Evolutionary conservation across 352 stramenopile species (phyloP), one percentile per base, ranked within the genome.

Genomic region (Pilasporangium apinafurcum): DNA sequence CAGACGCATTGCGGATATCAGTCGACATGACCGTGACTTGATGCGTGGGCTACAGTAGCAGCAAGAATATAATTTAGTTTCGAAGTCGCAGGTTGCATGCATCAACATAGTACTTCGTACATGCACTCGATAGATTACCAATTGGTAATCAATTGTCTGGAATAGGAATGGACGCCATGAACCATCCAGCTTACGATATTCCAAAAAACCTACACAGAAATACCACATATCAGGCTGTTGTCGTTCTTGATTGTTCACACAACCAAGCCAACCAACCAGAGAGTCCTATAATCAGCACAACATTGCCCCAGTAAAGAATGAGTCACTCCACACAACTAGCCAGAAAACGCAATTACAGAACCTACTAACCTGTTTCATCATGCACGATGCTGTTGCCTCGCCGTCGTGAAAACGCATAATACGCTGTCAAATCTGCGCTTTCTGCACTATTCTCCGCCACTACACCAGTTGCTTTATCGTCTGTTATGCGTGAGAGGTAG

Each of bases 81-180:
- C 27, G 22, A 27, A 7, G 21, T 34, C 2, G 8, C 6, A 14
- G 1, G 14, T 4, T 18, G 37, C 14, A 2, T 16, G 10, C 13
- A 29, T 16, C 2, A 25, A 5, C 37, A 58, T 24, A 5, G 4
- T 37, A 17, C 13, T 12, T 71, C 71, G 29, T 37, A 88, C 76
- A 48, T 85, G 68, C 12, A 86, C 67, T 38, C 73, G 62, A 41
- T 85, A 89, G 36, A 89, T 65, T 34, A 84, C 56, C 32, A 89
- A 55, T 49, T 84, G 72, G 28, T 66, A 78, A 27, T 68, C 77
- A 28, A 68, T 65, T 3, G 73, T 89, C 60, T 89, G 76, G 51
- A 89, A 89, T 21, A 89, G 64, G 48, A 89, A 86, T 28, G 73
- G 66, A 7, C 74, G 68, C 76, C 76, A 89, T 21, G 68, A 72